Conservation (phyloP, 306 rosid genomes). For the Quercus berberidifolia region DNA sequence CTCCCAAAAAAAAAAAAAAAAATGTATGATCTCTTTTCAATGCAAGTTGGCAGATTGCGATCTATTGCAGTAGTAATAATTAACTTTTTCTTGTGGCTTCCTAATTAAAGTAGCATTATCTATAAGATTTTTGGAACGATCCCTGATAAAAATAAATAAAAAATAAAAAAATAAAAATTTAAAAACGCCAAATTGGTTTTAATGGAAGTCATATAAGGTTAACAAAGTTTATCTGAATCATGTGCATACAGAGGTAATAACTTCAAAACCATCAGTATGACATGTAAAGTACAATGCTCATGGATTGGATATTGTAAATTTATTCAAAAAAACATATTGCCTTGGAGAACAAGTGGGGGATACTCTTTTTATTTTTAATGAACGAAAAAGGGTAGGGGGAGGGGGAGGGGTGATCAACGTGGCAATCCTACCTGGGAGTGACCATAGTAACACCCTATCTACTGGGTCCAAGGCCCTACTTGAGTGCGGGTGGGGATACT, state of each 20-base stretch:
- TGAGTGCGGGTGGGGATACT: background rate
- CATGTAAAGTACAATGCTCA: slow-evolving; percentile 6
- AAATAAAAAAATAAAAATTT: background rate
- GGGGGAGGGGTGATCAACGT: too few relatives aligned
- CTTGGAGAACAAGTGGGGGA: slow-evolving; percentile 13
- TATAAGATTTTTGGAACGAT: slow-evolving; percentile 6
- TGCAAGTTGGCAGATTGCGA: slow-evolving; percentile 33
- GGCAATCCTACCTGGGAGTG: accelerated
- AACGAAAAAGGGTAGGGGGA: too few relatives aligned
- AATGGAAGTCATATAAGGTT: slow-evolving; percentile 14
- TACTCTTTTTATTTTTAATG: too few relatives aligned
- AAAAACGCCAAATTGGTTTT: background rate
- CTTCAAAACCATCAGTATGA: background rate
- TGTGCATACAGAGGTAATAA: background rate
- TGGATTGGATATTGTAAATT: slow-evolving; percentile 2
- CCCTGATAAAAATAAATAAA: background rate
- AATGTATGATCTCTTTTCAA: slow-evolving; percentile 17
- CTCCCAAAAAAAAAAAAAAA: too few relatives aligned
- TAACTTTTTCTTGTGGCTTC: slow-evolving; percentile 10
- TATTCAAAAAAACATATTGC: background rate
- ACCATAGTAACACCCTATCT: too few relatives aligned
- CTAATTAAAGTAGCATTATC: slow-evolving; percentile 21
- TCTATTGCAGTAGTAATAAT: background rate
- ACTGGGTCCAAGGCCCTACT: accelerated
- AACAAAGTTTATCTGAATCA: slow-evolving; percentile 5